Evolutionary conservation across 345 rosid genomes (phyloP).

Genomic region (Brassica nigra): DNA sequence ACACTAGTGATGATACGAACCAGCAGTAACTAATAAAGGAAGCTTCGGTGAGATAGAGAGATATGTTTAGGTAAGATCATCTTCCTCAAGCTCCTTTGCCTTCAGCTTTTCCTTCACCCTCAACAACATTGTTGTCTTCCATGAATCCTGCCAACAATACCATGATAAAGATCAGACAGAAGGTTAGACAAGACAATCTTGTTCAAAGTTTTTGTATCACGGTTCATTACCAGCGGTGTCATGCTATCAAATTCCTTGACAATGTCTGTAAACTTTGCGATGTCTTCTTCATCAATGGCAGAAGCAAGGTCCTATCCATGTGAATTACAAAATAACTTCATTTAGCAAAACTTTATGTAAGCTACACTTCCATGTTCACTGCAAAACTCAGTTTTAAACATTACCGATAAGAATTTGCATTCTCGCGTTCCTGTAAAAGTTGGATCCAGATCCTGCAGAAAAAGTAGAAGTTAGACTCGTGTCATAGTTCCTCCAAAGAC

Average conservation of each 20-base stretch:
- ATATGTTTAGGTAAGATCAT: constrained; percentile 75
- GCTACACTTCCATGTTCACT: neutral
- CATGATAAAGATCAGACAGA: constrained; percentile 11
- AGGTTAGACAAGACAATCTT: neutral
- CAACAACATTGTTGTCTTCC: constrained; percentile 92
- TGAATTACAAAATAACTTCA: neutral
- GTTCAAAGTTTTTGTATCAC: neutral
- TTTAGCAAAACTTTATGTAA: neutral
- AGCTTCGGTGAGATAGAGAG: neutral
- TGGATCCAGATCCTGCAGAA: constrained; percentile 89
- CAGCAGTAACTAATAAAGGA: neutral
- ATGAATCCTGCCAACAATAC: constrained; percentile 58
- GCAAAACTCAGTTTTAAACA: neutral
- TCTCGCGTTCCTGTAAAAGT: constrained; percentile 95
- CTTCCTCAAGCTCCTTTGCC: constrained; percentile 91
- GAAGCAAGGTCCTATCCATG: constrained; percentile 65
- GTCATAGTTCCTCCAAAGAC: constrained; percentile 9
- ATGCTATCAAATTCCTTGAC: constrained; percentile 97
- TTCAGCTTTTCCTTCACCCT: constrained; percentile 97
- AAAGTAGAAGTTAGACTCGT: constrained; percentile 27
- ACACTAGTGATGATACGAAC: constrained; percentile 15
- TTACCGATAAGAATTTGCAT: constrained; percentile 68
- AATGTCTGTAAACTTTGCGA: constrained; percentile 76
- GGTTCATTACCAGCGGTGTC: constrained; percentile 81
- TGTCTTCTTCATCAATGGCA: constrained; percentile 92